Percentiles rank a stretch among this genome's conserved stretches.
Conservation (phyloP, 345 rosid genomes). For the Pelargonium nanum region DNA sequence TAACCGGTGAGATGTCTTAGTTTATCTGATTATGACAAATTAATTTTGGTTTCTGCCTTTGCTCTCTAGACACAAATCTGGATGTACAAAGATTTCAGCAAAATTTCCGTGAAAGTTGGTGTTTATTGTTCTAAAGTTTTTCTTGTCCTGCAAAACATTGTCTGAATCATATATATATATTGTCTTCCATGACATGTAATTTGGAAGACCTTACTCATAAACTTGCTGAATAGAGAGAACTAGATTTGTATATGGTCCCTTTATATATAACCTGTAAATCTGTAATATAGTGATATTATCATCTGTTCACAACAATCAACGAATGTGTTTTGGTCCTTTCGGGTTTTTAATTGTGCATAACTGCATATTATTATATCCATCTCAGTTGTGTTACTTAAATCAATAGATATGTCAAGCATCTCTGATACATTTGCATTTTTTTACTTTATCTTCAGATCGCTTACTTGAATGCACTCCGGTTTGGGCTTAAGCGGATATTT, state of each 20-base stretch:
- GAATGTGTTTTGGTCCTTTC: too few species aligned
- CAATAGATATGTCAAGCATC: neutral
- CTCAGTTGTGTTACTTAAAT: neutral
- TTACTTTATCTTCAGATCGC: constrained; percentile 36
- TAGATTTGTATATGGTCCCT: neutral
- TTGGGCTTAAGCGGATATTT: constrained; percentile 69
- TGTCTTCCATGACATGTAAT: neutral
- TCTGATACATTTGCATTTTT: neutral
- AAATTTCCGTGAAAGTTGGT: too few species aligned
- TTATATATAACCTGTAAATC: neutral
- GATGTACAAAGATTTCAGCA: too few species aligned
- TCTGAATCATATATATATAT: too few species aligned
- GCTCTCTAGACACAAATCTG: too few species aligned
- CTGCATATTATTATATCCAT: too few species aligned
- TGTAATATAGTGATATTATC: neutral
- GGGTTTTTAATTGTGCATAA: too few species aligned
- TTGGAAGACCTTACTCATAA: neutral
- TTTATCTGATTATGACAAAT: too few species aligned
- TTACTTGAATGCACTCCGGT: constrained; percentile 75
- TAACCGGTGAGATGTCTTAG: too few species aligned
- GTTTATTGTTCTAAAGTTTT: too few species aligned
- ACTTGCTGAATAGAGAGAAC: constrained; percentile 1
- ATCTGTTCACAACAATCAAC: neutral
- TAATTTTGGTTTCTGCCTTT: too few species aligned
- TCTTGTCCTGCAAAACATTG: neutral